Conservation (phyloP, 1,284 basidiomycete species). For the Fomes fomentarius region DNA sequence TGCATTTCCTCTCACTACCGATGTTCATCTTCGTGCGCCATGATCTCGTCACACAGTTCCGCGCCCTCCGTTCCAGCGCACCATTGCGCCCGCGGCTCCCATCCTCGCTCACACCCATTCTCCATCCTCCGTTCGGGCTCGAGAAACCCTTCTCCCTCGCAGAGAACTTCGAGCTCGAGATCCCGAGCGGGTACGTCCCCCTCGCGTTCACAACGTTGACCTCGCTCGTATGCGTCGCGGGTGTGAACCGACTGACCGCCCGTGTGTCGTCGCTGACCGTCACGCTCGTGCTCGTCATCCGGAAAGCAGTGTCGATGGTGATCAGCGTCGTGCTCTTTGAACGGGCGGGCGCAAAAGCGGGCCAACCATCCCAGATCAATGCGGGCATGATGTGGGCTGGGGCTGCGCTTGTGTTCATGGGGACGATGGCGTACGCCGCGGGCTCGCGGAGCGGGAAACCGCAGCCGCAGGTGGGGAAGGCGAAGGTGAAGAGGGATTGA, state of each 20-base stretch:
- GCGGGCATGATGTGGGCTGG: constrained; percentile 60
- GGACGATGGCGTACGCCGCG: constrained; percentile 71
- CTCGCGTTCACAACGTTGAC: constrained; percentile 83
- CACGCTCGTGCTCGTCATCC: constrained; percentile 86
- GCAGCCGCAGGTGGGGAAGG: constrained; percentile 4
- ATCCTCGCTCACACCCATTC: constrained; percentile 6
- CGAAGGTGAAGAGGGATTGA: constrained; percentile 24
- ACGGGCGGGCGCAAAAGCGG: too few species aligned
- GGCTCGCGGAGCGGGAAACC: constrained; percentile 10
- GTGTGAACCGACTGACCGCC: constrained; percentile 86
- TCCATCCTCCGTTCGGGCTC: constrained; percentile 19
- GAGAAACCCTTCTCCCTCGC: neutral
- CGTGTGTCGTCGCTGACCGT: constrained; percentile 83
- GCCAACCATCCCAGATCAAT: constrained; percentile 4
- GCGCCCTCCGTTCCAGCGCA: constrained; percentile 47
- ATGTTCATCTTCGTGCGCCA: constrained; percentile 65
- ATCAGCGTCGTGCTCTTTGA: constrained; percentile 66
- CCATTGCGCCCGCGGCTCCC: constrained; percentile 25
- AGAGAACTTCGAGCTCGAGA: constrained; percentile 20
- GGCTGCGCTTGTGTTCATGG: constrained; percentile 68
- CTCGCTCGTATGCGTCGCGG: constrained; percentile 88
- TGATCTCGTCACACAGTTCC: constrained; percentile 55
- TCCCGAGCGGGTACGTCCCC: constrained; percentile 70
- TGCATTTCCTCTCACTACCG: constrained; percentile 76
- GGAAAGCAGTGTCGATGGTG: constrained; percentile 86